Evolutionary conservation across 2,329 filamentous ascomycete genomes (phyloP).

Genomic region (Aspergillus pseudoterreus): DNA sequence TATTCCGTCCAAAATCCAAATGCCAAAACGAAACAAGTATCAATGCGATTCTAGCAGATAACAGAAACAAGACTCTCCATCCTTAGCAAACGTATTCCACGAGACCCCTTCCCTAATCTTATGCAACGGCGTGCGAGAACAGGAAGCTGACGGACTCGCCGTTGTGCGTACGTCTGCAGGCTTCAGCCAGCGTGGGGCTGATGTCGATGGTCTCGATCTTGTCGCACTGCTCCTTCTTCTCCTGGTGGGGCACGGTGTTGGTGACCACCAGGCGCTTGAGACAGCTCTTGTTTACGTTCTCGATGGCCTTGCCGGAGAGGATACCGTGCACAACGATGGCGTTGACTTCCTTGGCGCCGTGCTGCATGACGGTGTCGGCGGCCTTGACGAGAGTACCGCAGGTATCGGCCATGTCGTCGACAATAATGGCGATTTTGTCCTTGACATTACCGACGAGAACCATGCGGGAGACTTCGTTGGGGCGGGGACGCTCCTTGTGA

Average conservation of each 20-base stretch:
- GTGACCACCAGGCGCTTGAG: conserved; percentile 80
- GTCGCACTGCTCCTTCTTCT: conserved; percentile 73
- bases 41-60: too few species aligned
- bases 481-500: conserved; percentile 91
- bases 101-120: conserved; percentile 4
- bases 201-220: conserved; percentile 90
- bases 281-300: conserved; percentile 75
- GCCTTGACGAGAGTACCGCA: conserved; percentile 87
- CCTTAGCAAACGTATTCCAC: too few species aligned
- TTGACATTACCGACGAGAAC: conserved; percentile 92
- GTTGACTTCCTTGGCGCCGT: conserved; percentile 82
- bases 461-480: conserved; percentile 89
- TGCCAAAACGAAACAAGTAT: too few species aligned
- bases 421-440: conserved; percentile 88
- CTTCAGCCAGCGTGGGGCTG: conserved; percentile 64
- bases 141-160: conserved; percentile 51
- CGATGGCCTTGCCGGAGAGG: conserved; percentile 80
- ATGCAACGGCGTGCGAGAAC: conserved; percentile 47
- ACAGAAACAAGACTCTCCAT: too few species aligned
- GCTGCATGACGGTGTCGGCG: conserved; percentile 79
- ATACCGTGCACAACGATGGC: conserved; percentile 96
- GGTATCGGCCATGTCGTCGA: conserved; percentile 97
- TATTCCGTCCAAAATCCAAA: not conserved
- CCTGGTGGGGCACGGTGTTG: conserved; percentile 78
- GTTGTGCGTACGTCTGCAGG: conserved; percentile 49